phyloP scores from a whole-genome alignment of 768 basidiomycete genomes.

The Leccinum truebloodii region DNA sequence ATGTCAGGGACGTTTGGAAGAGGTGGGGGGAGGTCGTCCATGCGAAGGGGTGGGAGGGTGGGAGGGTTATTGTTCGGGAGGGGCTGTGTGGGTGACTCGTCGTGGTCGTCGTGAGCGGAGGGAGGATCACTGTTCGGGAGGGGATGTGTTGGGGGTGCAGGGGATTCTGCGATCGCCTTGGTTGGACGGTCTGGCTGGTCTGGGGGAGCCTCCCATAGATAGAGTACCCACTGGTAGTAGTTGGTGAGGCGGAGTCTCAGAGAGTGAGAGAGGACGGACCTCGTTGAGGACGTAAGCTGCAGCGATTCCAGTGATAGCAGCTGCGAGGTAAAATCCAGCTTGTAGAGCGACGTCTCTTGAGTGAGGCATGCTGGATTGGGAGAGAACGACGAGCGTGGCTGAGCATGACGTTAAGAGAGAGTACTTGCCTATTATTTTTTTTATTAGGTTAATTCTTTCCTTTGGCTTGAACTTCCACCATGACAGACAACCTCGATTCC shows the following conservation, averaged over 20 bases:
- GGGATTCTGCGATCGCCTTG: too few relatives aligned
- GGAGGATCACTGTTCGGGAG: too few relatives aligned
- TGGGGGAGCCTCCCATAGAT: constrained; percentile 1
- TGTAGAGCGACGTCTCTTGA: constrained; percentile 13
- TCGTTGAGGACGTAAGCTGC: constrained; percentile 22
- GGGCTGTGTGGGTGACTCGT: background rate
- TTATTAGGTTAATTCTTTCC: background rate
- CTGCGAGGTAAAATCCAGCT: constrained; percentile 9
- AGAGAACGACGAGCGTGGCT: background rate
- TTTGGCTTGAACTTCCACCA: background rate
- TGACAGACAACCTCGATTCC: constrained; percentile 16
- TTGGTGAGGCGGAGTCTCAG: background rate
- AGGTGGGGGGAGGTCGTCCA: constrained; percentile 12
- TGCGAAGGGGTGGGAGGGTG: constrained; percentile 9
- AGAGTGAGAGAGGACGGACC: constrained; percentile 2
- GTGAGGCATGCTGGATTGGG: constrained; percentile 10
- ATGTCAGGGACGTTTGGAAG: constrained; percentile 3
- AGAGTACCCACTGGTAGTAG: constrained; percentile 15
- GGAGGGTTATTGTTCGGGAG: background rate
- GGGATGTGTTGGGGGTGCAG: too few relatives aligned
- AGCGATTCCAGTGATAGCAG: constrained; percentile 19
- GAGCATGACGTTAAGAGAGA: background rate
- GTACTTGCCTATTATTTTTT: too few relatives aligned
- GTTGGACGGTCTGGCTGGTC: too few relatives aligned
- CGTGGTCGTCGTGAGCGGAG: background rate